Conservation (phyloP, 2,329 filamentous ascomycete genomes). For the Penicillium palitans region DNA sequence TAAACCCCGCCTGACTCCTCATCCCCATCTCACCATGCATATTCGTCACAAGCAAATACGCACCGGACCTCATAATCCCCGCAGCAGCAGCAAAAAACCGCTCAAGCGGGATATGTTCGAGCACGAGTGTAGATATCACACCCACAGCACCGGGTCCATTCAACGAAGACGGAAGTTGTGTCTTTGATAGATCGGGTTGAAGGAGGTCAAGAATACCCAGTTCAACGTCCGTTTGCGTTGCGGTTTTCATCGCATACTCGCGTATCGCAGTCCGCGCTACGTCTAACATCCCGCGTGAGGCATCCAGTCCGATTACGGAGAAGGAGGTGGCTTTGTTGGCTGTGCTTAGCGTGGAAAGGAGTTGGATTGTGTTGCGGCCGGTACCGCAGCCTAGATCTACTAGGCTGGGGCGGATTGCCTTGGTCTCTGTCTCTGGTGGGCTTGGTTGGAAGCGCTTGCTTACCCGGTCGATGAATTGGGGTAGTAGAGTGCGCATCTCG, state of each 20-base stretch:
- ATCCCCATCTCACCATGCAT: slow-evolving; percentile 67
- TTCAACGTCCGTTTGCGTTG: slow-evolving; percentile 9
- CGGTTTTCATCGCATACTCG: background rate
- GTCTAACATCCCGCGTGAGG: slow-evolving; percentile 58
- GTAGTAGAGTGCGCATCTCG: slow-evolving; percentile 55
- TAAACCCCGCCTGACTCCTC: slow-evolving; percentile 62
- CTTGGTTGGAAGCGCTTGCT: background rate
- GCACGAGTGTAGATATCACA: slow-evolving; percentile 62
- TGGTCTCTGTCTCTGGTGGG: slow-evolving; percentile 10
- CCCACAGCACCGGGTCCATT: slow-evolving; percentile 40
- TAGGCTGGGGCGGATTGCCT: slow-evolving; percentile 40
- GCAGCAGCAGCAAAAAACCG: slow-evolving; percentile 58
- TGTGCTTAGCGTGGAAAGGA: slow-evolving; percentile 33
- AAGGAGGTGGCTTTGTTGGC: slow-evolving; percentile 14
- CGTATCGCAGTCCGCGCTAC: slow-evolving; percentile 49
- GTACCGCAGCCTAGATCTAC: slow-evolving; percentile 68
- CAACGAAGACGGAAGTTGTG: slow-evolving; percentile 15
- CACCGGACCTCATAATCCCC: slow-evolving; percentile 48
- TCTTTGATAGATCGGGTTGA: slow-evolving; percentile 12
- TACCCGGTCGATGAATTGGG: slow-evolving; percentile 46
- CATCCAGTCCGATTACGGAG: slow-evolving; percentile 56
- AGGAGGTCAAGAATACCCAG: slow-evolving; percentile 47
- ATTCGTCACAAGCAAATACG: slow-evolving; percentile 62
- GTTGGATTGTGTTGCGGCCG: slow-evolving; percentile 60
- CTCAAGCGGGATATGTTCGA: slow-evolving; percentile 61